Base-by-base conservation (phyloP, 2,329 filamentous ascomycete genomes). In the Calcarisporium arbuscula region DNA sequence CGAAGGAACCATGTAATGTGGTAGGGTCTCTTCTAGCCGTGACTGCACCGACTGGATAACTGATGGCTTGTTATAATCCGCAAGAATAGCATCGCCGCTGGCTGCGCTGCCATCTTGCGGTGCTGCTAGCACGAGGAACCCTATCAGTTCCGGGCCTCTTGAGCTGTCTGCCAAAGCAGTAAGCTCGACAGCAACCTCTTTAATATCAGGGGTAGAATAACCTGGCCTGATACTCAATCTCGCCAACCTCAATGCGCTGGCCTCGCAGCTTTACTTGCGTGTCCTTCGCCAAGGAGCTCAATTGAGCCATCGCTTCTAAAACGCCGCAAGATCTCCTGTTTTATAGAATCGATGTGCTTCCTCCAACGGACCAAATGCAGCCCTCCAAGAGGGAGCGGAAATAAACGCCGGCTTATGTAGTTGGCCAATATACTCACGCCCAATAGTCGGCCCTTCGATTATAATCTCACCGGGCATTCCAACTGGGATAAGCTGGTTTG, bases 241-340 rank as follows among this genome's bases (percentile, higher is more conserved):
- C 40, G 8, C 28, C 35, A 11, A 68, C 54, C 51, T 68, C 75
- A 38, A 71, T 57, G 34, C 70, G 49, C 36, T 64, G 73, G 28
- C 75, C 76, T 19, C 64, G 60, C 9, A 76, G 48, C 47, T 76
- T 76, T 29, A 75, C 61, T 47, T 75, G 70, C 1, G 59, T 60
- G 44, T 75, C 71, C 41, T 68, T 68, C 70, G 56, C 21, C 30
- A 5, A 32, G 6, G 8, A 32, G 19, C 7, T 23, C 20, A 12
- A 32, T 10, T 9, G 16, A 20, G 14, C 30, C 30, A 26, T 32
- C 30, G 8, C 5, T 5, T 19, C 26, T 26, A 9, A 25, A 15
- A 32, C 11, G 16, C 10, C 5, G n/a, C 30, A 14, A 32, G 12
- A 12, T 32, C 30, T 18, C 30, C 30, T 5, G 15, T 32, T 6